These are phyloP conservation scores for Obba rivulosa DNA, from an alignment of 768 basidiomycete genomes.

Conservation along the genomic window DNA sequence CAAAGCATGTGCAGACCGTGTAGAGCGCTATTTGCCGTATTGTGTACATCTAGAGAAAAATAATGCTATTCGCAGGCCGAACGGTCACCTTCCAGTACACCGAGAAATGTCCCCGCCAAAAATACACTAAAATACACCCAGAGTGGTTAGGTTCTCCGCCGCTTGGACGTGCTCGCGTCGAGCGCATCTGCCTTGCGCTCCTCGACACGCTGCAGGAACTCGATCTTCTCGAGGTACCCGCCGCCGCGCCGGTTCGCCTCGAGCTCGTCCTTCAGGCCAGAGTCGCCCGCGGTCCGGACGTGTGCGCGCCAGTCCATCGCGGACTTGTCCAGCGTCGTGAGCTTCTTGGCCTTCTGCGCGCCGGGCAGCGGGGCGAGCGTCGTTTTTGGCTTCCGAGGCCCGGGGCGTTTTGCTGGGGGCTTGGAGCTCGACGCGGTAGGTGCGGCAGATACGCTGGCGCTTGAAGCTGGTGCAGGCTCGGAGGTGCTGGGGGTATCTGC, in stretches of 20 bases:
- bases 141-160: conserved; percentile 18
- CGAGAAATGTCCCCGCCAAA: no score
- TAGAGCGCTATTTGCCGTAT: no score
- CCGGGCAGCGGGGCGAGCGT: conserved; percentile 50
- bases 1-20: no score
- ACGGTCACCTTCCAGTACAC: no score
- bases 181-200: conserved; percentile 62
- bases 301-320: conserved; percentile 83
- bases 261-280: conserved; percentile 61
- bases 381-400: conserved; percentile 63
- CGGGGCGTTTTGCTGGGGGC: conserved; percentile 39
- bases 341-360: conserved; percentile 59
- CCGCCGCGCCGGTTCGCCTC: conserved; percentile 68
- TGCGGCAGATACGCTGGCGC: conserved; percentile 6
- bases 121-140: no score
- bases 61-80: no score
- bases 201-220: conserved; percentile 74
- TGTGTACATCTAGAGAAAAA: no score
- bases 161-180: conserved; percentile 55
- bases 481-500: background rate
- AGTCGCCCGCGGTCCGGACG: conserved; percentile 34
- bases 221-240: conserved; percentile 81
- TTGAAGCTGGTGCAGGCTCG: background rate
- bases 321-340: conserved; percentile 82
- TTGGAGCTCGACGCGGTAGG: conserved; percentile 10